These are phyloP conservation scores for Leccinum variabile DNA, from an alignment of 1,284 basidiomycete genomes.

Conservation along the genomic window DNA sequence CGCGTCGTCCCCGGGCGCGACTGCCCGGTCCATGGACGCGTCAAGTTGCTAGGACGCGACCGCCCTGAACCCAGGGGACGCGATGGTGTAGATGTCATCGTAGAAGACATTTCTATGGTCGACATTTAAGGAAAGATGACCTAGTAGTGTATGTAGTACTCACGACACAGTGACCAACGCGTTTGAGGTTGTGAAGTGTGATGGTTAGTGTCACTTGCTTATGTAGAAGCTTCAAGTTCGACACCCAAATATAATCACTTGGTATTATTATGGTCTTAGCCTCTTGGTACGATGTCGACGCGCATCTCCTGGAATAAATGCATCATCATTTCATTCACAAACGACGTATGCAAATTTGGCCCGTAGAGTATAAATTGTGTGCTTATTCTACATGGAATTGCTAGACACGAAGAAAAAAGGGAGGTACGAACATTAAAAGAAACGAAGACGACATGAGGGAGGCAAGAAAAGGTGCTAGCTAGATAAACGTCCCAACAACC, in stretches of 20 bases:
- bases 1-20: slow-evolving; percentile 51
- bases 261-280: not conserved
- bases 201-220: not conserved
- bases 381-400: slow-evolving; percentile 40
- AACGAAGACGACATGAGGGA: slow-evolving; percentile 15
- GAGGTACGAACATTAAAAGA: slow-evolving; percentile 3
- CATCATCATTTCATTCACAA: slow-evolving; percentile 6
- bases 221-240: no score
- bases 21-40: slow-evolving; percentile 42
- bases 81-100: slow-evolving; percentile 19
- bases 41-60: slow-evolving; percentile 19
- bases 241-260: not conserved
- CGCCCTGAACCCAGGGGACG: slow-evolving; percentile 17
- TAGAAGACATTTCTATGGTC: not conserved
- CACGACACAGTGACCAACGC: not conserved
- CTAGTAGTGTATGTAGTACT: not conserved
- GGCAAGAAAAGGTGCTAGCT: slow-evolving; percentile 31
- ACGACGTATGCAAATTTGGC: slow-evolving; percentile 1
- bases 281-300: not conserved
- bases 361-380: slow-evolving; percentile 19
- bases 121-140: not conserved
- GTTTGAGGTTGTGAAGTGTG: not conserved
- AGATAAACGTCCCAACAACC: slow-evolving; percentile 15
- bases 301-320: not conserved
- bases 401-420: slow-evolving; percentile 23